A percentile compares a stretch with the other conserved stretches of the same genome.
Conservation (phyloP, 2,329 filamentous ascomycete genomes). For the Aspergillus floridensis region DNA sequence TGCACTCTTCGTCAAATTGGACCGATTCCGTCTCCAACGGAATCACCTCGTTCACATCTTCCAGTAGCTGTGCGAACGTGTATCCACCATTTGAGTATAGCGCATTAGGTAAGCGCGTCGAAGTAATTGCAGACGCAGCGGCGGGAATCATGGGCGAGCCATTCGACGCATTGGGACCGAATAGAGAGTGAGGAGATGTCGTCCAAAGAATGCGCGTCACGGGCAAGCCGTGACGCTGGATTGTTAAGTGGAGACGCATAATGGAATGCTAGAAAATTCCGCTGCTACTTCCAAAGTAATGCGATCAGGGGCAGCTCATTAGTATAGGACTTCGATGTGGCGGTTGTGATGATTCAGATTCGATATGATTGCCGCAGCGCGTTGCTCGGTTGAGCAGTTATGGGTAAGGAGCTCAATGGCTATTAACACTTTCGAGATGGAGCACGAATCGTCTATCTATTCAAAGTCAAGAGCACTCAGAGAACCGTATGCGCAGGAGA, state of each 20-base stretch:
- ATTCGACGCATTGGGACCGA: constrained; percentile 25
- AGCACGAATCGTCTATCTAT: not conserved
- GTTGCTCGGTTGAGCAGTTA: not conserved
- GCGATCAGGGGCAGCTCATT: constrained; percentile 1
- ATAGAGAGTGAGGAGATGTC: constrained; percentile 49
- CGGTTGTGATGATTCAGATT: not conserved
- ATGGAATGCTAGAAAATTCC: constrained; percentile 16
- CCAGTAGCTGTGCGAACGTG: constrained; percentile 73
- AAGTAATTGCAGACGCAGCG: constrained; percentile 34
- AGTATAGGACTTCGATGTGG: not conserved
- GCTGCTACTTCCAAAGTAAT: constrained; percentile 1
- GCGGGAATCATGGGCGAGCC: constrained; percentile 22
- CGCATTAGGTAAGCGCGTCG: constrained; percentile 34
- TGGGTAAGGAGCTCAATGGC: not conserved
- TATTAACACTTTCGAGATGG: not conserved
- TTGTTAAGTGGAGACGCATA: constrained; percentile 71
- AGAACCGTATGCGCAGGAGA: not conserved
- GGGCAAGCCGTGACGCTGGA: constrained; percentile 72
- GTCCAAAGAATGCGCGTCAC: constrained; percentile 71
- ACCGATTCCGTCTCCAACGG: constrained; percentile 68
- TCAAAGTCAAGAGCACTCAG: too few relatives aligned
- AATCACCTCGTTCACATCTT: constrained; percentile 73
- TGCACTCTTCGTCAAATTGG: constrained; percentile 31
- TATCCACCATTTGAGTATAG: constrained; percentile 50
- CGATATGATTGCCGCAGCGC: not conserved